Evolutionary conservation across 305 asterid genomes (phyloP).

Genomic region (Fraxinus baroniana): DNA sequence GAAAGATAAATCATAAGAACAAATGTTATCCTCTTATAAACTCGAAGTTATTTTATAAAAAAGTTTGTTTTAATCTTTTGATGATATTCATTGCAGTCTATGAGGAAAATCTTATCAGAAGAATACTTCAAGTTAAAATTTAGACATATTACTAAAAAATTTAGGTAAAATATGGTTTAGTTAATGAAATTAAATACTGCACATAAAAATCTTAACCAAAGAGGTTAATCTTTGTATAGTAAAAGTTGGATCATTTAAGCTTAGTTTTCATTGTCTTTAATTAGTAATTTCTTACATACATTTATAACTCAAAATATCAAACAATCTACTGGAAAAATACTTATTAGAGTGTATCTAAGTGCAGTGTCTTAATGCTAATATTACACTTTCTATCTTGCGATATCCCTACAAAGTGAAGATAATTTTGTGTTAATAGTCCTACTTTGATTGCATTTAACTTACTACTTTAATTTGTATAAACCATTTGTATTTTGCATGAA

Average conservation of each 20-base stretch:
- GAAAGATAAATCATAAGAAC: not conserved
- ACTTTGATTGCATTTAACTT: not conserved
- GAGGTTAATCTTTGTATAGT: not conserved
- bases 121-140: not conserved
- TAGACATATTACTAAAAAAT: not conserved
- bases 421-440: not conserved
- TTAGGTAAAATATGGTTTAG: not conserved
- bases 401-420: not conserved
- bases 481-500: not conserved
- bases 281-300: not conserved
- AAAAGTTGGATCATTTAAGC: not conserved
- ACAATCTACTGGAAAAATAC: not conserved
- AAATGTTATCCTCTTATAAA: not conserved
- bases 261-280: not conserved
- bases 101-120: not conserved
- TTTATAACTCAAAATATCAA: not conserved
- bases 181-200: not conserved
- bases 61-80: not conserved
- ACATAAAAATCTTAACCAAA: not conserved
- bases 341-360: not conserved
- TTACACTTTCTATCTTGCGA: not conserved
- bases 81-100: not conserved
- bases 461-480: not conserved
- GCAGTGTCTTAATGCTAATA: not conserved
- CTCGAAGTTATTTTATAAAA: not conserved